Conservation (phyloP, 805 yeast genomes). For the Candida tibetensis region DNA sequence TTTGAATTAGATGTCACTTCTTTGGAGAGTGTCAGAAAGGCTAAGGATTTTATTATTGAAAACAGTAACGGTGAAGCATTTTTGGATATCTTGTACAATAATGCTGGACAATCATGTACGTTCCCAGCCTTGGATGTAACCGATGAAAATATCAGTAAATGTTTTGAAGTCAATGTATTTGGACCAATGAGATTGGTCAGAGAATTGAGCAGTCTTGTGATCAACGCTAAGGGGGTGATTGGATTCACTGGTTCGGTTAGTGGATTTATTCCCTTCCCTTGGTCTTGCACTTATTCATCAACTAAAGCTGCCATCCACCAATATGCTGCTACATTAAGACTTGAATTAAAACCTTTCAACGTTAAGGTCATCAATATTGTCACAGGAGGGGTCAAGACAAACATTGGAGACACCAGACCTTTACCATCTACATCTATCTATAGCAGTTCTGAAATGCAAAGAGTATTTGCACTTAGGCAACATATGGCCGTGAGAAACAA, state of each 20-base stretch:
- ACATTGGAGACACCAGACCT: slow-evolving; percentile 64
- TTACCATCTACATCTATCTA: slow-evolving; percentile 56
- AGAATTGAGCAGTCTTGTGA: slow-evolving; percentile 53
- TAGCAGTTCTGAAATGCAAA: slow-evolving; percentile 48
- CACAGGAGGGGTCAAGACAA: slow-evolving; percentile 75
- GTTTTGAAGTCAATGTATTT: slow-evolving; percentile 64
- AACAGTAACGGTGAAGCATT: slow-evolving; percentile 42
- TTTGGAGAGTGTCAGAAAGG: slow-evolving; percentile 42
- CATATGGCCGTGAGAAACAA: slow-evolving; percentile 55
- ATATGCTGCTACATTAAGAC: slow-evolving; percentile 58
- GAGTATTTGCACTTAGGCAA: slow-evolving; percentile 50
- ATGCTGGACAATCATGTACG: slow-evolving; percentile 76
- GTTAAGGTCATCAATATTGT: slow-evolving; percentile 67
- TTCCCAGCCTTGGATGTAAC: slow-evolving; percentile 67
- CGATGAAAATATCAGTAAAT: slow-evolving; percentile 49
- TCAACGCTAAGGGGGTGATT: slow-evolving; percentile 65
- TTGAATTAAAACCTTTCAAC: slow-evolving; percentile 69
- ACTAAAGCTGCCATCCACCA: slow-evolving; percentile 76
- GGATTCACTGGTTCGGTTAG: slow-evolving; percentile 74
- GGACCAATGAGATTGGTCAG: slow-evolving; percentile 66
- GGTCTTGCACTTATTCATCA: slow-evolving; percentile 62
- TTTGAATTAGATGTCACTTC: slow-evolving; percentile 59
- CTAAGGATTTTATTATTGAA: slow-evolving; percentile 40
- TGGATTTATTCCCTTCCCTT: slow-evolving; percentile 68
- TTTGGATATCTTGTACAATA: slow-evolving; percentile 64